These are phyloP conservation scores for Pyrus hybrid DNA, from an alignment of 331 rosid species.

Conservation along the genomic window DNA sequence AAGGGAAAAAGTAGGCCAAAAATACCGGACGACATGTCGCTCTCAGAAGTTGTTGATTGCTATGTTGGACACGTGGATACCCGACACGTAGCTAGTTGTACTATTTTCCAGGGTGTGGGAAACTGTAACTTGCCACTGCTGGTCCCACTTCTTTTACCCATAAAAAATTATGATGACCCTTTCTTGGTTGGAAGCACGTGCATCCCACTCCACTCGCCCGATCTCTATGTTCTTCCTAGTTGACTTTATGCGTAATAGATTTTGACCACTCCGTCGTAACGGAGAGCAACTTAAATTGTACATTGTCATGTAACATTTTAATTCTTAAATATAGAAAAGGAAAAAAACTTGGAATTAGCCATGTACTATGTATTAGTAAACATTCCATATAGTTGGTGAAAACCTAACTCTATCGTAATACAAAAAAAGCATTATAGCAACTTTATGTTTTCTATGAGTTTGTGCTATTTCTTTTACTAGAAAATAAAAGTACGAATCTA, in stretches of 20 bases:
- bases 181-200: constrained; percentile 25
- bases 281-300: too few relatives aligned
- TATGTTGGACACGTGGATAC: constrained; percentile 21
- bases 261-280: not conserved
- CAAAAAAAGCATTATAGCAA: too few relatives aligned
- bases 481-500: too few relatives aligned
- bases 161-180: constrained; percentile 1
- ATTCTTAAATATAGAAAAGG: too few relatives aligned
- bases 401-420: too few relatives aligned
- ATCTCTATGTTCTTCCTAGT: not conserved
- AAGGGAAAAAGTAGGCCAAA: not conserved
- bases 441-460: too few relatives aligned
- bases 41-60: constrained; percentile 16
- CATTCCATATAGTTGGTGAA: too few relatives aligned
- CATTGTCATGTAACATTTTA: too few relatives aligned
- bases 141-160: constrained; percentile 7
- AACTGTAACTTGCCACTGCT: constrained; percentile 21
- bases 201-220: constrained; percentile 8
- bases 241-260: not conserved
- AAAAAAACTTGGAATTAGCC: too few relatives aligned
- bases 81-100: not conserved
- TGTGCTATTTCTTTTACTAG: too few relatives aligned
- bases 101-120: not conserved
- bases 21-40: constrained; percentile 6
- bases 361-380: too few relatives aligned